Evolutionary conservation across 768 basidiomycete species (phyloP).

Genomic region (Calocybe gangraenosa): DNA sequence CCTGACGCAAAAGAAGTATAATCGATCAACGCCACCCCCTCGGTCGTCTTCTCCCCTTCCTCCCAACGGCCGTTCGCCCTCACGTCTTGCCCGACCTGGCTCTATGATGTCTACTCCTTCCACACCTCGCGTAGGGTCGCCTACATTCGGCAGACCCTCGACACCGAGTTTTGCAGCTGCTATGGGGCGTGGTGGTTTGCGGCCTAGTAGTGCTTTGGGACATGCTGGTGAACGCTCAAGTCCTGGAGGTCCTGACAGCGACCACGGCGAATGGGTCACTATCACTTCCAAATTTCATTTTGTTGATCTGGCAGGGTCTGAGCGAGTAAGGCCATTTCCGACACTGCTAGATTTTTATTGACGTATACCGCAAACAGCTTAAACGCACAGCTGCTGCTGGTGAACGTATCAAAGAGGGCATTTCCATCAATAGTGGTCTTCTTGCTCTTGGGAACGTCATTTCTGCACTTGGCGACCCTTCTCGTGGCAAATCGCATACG

Average conservation of each 20-base stretch:
- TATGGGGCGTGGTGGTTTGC: constrained; percentile 64
- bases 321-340: constrained; percentile 53
- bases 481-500: constrained; percentile 78
- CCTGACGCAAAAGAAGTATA: constrained; percentile 84
- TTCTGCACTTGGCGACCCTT: constrained; percentile 92
- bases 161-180: constrained; percentile 79
- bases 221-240: constrained; percentile 49
- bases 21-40: constrained; percentile 64
- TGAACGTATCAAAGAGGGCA: constrained; percentile 98
- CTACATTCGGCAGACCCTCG: constrained; percentile 70
- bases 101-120: constrained; percentile 55
- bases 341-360: constrained; percentile 16
- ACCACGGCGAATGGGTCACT: constrained; percentile 80
- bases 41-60: constrained; percentile 78
- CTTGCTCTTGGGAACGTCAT: constrained; percentile 98
- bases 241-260: constrained; percentile 45
- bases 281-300: constrained; percentile 97
- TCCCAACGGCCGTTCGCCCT: constrained; percentile 67
- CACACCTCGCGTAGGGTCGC: constrained; percentile 61
- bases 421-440: constrained; percentile 96
- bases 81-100: constrained; percentile 78
- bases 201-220: constrained; percentile 81
- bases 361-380: constrained; percentile 42
- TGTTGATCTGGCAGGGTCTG: constrained; percentile 95
- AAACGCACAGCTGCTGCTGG: constrained; percentile 96